Percentiles rank a stretch among this genome's conserved stretches.
Evolutionary conservation across 208 protist genomes (phyloP).

Genomic region (Zelonia costaricensis): DNA sequence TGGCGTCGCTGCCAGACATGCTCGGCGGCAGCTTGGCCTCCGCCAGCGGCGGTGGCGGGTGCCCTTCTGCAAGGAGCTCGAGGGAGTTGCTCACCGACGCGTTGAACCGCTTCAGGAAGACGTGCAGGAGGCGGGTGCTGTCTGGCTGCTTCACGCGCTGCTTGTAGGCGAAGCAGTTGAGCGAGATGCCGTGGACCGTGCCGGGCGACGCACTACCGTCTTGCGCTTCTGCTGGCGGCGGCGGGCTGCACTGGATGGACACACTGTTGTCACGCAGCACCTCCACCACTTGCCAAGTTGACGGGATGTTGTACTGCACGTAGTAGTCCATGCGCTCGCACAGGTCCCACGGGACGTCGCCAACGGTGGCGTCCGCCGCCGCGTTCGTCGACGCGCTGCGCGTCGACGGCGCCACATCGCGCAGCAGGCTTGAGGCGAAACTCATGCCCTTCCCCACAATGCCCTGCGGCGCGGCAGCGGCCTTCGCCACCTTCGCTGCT

Average conservation of each 20-base stretch:
- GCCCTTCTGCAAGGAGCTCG: conserved; percentile 37
- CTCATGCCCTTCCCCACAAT: conserved; percentile 66
- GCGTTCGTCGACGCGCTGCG: conserved; percentile 22
- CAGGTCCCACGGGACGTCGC: conserved; percentile 69
- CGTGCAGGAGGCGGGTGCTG: conserved; percentile 54
- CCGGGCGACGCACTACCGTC: conserved; percentile 2
- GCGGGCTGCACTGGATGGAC: conserved; percentile 73
- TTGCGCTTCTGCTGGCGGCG: conserved; percentile 4
- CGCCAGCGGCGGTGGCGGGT: conserved; percentile 7
- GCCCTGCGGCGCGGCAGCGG: conserved; percentile 3
- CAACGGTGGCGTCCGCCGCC: conserved; percentile 30
- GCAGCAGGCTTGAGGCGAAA: conserved; percentile 56
- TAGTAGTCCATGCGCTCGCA: conserved; percentile 85
- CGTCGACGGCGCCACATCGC: conserved; percentile 19
- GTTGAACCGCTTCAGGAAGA: conserved; percentile 82
- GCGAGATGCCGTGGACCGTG: conserved; percentile 69
- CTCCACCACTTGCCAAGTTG: conserved; percentile 65
- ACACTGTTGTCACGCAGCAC: conserved; percentile 71
- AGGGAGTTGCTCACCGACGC: conserved; percentile 75
- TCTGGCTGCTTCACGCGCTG: conserved; percentile 62
- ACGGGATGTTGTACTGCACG: conserved; percentile 78
- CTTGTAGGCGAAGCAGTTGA: conserved; percentile 86
- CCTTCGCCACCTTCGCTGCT: background rate
- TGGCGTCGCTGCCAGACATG: background rate
- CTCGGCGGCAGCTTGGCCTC: background rate